phyloP scores from a whole-genome alignment of 345 rosid genomes.

The Nephelium lappaceum region DNA sequence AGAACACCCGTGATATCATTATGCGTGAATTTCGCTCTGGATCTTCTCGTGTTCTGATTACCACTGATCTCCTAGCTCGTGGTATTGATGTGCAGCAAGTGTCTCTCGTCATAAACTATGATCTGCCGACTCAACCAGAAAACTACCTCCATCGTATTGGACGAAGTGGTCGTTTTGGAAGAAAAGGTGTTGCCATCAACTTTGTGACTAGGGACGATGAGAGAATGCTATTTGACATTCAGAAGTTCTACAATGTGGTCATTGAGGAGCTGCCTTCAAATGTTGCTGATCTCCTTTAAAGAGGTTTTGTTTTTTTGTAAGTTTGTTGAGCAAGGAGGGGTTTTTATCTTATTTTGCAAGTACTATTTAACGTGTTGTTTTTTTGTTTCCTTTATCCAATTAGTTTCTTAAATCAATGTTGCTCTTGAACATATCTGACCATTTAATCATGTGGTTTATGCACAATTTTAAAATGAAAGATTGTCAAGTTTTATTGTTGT shows the following conservation, averaged over 20 bases:
- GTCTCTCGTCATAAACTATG: constrained; percentile 83
- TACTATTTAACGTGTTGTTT: constrained; percentile 24
- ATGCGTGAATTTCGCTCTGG: constrained; percentile 89
- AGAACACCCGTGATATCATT: constrained; percentile 84
- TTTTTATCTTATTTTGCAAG: constrained; percentile 34
- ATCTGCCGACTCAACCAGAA: constrained; percentile 87
- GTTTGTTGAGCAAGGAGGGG: constrained; percentile 32
- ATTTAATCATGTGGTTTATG: constrained; percentile 40
- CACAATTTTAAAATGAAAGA: constrained; percentile 24
- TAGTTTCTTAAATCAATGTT: constrained; percentile 34
- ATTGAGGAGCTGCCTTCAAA: constrained; percentile 66
- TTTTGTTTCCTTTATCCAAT: background rate
- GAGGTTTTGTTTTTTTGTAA: constrained; percentile 22
- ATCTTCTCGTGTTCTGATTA: constrained; percentile 84
- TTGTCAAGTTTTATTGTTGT: constrained; percentile 13
- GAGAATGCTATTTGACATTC: constrained; percentile 71
- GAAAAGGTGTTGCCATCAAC: constrained; percentile 87
- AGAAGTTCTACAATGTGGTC: constrained; percentile 67
- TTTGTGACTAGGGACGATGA: constrained; percentile 69
- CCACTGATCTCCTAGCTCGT: constrained; percentile 83
- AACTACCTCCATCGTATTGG: constrained; percentile 89
- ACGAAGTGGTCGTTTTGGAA: constrained; percentile 83
- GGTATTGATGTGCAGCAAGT: constrained; percentile 96
- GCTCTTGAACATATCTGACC: constrained; percentile 37
- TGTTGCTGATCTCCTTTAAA: constrained; percentile 69